Conservation (phyloP, 495 filamentous ascomycete genomes). For the Lasiosphaeria ovina region DNA sequence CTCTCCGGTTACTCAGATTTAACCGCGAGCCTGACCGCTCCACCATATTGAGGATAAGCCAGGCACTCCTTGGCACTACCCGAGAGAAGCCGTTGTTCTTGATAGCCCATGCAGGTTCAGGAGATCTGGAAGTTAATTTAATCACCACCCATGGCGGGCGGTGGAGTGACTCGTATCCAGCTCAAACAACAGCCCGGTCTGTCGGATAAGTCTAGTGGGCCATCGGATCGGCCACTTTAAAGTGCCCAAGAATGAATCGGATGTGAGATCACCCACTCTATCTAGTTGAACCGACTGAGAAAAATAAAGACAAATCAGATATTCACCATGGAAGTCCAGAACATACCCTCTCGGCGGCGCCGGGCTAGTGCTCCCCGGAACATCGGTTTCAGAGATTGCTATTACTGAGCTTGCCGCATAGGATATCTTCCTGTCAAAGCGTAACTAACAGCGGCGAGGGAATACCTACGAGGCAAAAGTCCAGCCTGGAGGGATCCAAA, state of each 20-base stretch:
- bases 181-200: not conserved
- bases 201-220: constrained; percentile 9
- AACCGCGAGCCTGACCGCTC: constrained; percentile 24
- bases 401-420: constrained; percentile 19
- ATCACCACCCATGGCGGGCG: not conserved
- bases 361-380: constrained; percentile 8
- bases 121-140: not conserved
- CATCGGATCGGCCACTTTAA: constrained; percentile 9
- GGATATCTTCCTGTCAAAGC: not conserved
- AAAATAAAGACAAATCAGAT: constrained; percentile 4
- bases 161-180: constrained; percentile 3
- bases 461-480: too few relatives aligned
- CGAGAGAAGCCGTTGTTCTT: constrained; percentile 4
- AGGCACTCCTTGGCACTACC: constrained; percentile 12
- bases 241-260: constrained; percentile 10
- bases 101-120: constrained; percentile 6
- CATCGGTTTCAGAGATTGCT: constrained; percentile 11
- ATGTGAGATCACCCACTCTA: constrained; percentile 15
- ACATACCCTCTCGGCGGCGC: constrained; percentile 4
- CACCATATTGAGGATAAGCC: constrained; percentile 10
- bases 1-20: constrained; percentile 28
- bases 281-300: constrained; percentile 4
- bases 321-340: constrained; percentile 5
- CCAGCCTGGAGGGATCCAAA: too few relatives aligned
- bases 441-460: too few relatives aligned